These are phyloP conservation scores for Vanrija pseudolonga DNA, from an alignment of 1,284 basidiomycete species.

Conservation along the genomic window DNA sequence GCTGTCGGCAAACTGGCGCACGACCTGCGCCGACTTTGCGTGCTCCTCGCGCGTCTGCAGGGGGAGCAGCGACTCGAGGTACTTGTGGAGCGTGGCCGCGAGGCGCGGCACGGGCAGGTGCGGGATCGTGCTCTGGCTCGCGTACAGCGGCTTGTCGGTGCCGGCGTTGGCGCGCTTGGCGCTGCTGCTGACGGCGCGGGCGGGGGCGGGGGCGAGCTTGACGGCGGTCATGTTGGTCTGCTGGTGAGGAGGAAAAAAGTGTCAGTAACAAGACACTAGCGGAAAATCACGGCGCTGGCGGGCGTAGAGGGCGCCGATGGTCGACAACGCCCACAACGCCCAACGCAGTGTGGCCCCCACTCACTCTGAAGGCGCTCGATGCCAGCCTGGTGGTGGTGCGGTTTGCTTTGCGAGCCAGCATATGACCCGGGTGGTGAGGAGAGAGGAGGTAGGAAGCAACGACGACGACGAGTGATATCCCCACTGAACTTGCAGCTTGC, in stretches of 20 bases:
- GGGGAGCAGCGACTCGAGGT: conserved; percentile 76
- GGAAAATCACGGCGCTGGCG: not conserved
- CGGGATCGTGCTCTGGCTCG: conserved; percentile 74
- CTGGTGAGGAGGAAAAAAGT: not conserved
- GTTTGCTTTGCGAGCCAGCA: too few species aligned
- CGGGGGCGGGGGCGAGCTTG: conserved; percentile 8
- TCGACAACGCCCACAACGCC: not conserved
- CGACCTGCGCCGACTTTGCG: conserved; percentile 58
- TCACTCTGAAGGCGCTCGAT: too few species aligned
- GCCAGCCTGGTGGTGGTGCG: too few species aligned
- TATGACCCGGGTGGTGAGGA: too few species aligned
- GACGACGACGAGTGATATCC: too few species aligned
- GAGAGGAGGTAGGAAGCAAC: too few species aligned
- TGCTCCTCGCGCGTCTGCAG: conserved; percentile 65
- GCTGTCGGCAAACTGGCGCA: conserved; percentile 68
- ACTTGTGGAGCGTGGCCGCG: conserved; percentile 74
- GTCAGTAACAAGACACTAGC: too few species aligned
- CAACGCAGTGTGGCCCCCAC: too few species aligned
- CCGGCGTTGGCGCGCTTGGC: conserved; percentile 3
- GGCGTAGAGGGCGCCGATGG: not conserved
- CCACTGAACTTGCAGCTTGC: too few species aligned
- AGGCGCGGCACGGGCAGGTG: conserved; percentile 78
- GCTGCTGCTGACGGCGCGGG: conserved; percentile 8
- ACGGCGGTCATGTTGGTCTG: not conserved
- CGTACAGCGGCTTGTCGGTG: conserved; percentile 60